These are phyloP conservation scores for Blastomyces parvus DNA, from an alignment of 2,329 filamentous ascomycete genomes.

Conservation along the genomic window DNA sequence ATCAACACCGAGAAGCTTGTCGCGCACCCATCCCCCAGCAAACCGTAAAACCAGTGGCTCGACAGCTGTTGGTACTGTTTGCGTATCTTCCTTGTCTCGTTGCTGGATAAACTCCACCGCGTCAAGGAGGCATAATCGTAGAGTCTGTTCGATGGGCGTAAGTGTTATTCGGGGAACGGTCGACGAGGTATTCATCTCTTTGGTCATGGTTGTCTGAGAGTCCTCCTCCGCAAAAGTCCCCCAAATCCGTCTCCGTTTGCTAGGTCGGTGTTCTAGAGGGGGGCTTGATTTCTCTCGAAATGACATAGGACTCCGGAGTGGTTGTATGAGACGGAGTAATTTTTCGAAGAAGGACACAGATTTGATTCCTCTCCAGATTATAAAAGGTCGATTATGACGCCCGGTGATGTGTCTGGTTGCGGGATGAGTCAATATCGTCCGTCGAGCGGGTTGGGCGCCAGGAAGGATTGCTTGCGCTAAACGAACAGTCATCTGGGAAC, in stretches of 20 bases:
- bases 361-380: not conserved
- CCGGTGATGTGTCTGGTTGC: not conserved
- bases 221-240: slow-evolving; percentile 11
- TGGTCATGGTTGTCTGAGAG: slow-evolving; percentile 19
- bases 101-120: slow-evolving; percentile 59
- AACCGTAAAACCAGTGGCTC: slow-evolving; percentile 35
- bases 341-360: not conserved
- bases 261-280: slow-evolving; percentile 20
- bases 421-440: not conserved
- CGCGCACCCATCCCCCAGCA: slow-evolving; percentile 43
- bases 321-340: not conserved
- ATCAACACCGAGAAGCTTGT: slow-evolving; percentile 39
- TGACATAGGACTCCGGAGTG: slow-evolving; percentile 13
- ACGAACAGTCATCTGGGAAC: slow-evolving; percentile 3
- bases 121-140: slow-evolving; percentile 70
- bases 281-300: slow-evolving; percentile 22
- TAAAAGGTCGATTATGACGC: not conserved
- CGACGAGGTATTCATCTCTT: slow-evolving; percentile 10
- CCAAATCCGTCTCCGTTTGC: slow-evolving; percentile 28
- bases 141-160: slow-evolving; percentile 58
- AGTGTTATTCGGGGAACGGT: slow-evolving; percentile 45
- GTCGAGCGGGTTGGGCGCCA: not conserved
- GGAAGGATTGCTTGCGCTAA: not conserved
- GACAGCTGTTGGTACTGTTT: slow-evolving; percentile 16
- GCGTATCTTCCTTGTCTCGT: slow-evolving; percentile 30